Evolutionary conservation across 2,329 filamentous ascomycete genomes (phyloP), one percentile per base, ranked within the genome.

Genomic region (Beauveria medogensis): DNA sequence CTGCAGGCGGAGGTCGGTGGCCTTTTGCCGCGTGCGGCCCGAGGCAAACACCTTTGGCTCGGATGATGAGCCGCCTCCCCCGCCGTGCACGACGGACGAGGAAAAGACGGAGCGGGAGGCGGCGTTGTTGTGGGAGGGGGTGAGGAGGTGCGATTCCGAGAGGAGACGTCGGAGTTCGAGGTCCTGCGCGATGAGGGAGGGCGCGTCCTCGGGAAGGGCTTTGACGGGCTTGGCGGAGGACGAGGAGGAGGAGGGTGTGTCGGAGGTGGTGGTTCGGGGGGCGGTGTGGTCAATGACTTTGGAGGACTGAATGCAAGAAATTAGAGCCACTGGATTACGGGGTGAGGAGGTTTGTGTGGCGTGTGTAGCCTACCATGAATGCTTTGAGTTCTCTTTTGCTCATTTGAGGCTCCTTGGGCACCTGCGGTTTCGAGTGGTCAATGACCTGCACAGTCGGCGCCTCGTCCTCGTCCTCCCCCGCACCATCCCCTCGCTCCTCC

Each of bases 141-240:
- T 64, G 61, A 97, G 85, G 63, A 97, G 87, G 74, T 96, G 92
- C 0, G 92, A 97, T 79, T 99, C 94, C 67, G 88, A 83, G 62
- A 99, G 85, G 46, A 99, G 85, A 52, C 92, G 88, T 73, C 97
- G 93, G 16, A 99, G 85, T 44, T 91, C 92, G 59, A 96, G 85
- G 73, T 97, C 94, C 73, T 97, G 92, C 72, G 92, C 92, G 20
- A 97, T 81, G 64, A 96, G 89, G 12, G 82, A 82, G 64, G 80
- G 80, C 56, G 82, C 81, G 69, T 88, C 83, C 69, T 88, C 84
- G 62, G 80, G 73, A 57, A 74, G 65, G 71, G 74, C 41, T 67
- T 67, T 60, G 68, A 72, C 61, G 65, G 67, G 61, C 61, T 70
- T 65, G 18, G 69, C 1, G 34, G 68, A 22, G 22, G 22, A 22